These are phyloP conservation scores for Penicillium soppii DNA, from an alignment of 495 filamentous ascomycete species.

Conservation along the genomic window DNA sequence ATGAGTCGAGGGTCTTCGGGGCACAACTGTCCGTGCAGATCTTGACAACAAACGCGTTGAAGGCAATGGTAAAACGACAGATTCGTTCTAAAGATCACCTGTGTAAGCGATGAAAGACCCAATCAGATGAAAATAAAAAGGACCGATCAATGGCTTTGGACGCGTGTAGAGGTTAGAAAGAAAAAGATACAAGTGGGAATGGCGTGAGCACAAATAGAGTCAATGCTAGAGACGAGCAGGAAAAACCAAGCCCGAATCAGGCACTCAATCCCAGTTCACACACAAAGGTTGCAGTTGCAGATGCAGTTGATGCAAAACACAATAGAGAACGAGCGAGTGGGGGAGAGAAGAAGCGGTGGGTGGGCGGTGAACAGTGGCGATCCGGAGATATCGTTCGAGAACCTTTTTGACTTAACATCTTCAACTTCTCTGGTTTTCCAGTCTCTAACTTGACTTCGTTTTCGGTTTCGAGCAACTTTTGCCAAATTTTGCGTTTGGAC, in stretches of 20 bases:
- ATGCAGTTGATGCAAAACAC: conserved; percentile 1
- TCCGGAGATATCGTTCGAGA: conserved; percentile 4
- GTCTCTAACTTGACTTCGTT: not conserved
- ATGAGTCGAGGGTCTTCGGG: conserved; percentile 20
- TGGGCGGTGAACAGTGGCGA: conserved; percentile 24
- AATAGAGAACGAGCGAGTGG: conserved; percentile 22
- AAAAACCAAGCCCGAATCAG: conserved; percentile 2
- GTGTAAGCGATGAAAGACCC: conserved; percentile 3
- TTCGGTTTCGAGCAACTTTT: no score
- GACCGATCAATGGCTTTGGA: no score
- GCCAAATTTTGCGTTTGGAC: not conserved
- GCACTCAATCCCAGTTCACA: not conserved
- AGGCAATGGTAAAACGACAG: not conserved
- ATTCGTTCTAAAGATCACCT: conserved; percentile 1
- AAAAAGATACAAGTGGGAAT: not conserved
- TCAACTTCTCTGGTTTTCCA: not conserved
- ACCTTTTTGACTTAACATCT: not conserved
- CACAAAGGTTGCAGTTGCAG: not conserved
- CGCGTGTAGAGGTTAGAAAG: not conserved
- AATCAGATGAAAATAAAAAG: not conserved
- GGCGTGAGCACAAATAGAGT: not conserved
- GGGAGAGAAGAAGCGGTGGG: conserved; percentile 31
- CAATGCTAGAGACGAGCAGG: not conserved
- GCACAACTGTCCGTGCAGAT: conserved; percentile 16
- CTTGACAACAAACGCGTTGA: not conserved